Evolutionary conservation across 2,329 filamentous ascomycete species (phyloP).

Genomic region (Ascocoryne sarcoides): DNA sequence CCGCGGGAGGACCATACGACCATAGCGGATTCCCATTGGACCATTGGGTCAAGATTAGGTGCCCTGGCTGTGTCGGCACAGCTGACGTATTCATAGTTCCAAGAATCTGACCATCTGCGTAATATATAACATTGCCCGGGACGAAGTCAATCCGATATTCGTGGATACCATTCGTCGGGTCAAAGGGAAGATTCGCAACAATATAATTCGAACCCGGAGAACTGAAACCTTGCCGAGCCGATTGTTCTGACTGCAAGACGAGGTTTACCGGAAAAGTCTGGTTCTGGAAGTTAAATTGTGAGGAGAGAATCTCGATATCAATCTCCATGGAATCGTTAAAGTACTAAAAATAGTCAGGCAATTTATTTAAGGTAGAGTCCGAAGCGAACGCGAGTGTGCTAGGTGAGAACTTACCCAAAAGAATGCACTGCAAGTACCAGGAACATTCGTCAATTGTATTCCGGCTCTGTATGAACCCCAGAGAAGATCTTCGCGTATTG

Average conservation of each 20-base stretch:
- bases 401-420: slow-evolving; percentile 56
- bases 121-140: slow-evolving; percentile 55
- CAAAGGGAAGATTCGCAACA: slow-evolving; percentile 52
- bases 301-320: slow-evolving; percentile 70
- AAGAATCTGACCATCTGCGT: slow-evolving; percentile 52
- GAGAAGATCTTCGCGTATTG: slow-evolving; percentile 50
- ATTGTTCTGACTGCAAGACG: slow-evolving; percentile 61
- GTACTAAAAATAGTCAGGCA: slow-evolving; percentile 41
- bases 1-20: slow-evolving; percentile 59
- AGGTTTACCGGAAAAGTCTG: slow-evolving; percentile 57
- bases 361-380: neutral
- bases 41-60: slow-evolving; percentile 67
- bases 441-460: slow-evolving; percentile 45
- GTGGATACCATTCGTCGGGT: slow-evolving; percentile 57
- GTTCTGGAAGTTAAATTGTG: slow-evolving; percentile 45
- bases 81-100: slow-evolving; percentile 45
- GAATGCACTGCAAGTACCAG: slow-evolving; percentile 62
- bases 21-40: slow-evolving; percentile 65
- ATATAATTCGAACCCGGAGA: slow-evolving; percentile 51
- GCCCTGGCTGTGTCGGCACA: slow-evolving; percentile 52
- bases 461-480: slow-evolving; percentile 60
- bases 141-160: slow-evolving; percentile 76
- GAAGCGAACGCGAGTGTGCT: neutral
- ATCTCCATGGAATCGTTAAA: slow-evolving; percentile 73
- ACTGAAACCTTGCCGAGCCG: slow-evolving; percentile 51